These are phyloP conservation scores for Linnemannia hyalina DNA, from an alignment of 192 early-diverging fungal genomes.

Conservation along the genomic window DNA sequence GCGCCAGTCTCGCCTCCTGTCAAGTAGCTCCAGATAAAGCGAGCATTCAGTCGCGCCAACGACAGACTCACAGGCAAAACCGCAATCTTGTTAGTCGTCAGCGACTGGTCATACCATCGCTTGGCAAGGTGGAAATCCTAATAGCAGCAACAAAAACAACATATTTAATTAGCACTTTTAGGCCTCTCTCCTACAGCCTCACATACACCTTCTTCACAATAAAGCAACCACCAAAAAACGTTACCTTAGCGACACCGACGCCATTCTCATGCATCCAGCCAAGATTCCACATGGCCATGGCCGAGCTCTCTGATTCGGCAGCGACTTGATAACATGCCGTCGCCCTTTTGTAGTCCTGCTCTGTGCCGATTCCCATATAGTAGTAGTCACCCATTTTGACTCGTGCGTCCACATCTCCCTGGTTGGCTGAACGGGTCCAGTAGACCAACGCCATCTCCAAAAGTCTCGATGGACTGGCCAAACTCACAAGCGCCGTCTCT, in stretches of 20 bases:
- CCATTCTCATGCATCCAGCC: slow-evolving; percentile 98
- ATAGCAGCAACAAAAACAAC: background rate
- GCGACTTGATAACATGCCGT: slow-evolving; percentile 88
- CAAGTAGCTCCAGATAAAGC: slow-evolving; percentile 76
- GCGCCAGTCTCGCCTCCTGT: slow-evolving; percentile 67
- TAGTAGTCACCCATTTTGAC: slow-evolving; percentile 96
- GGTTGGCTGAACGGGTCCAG: slow-evolving; percentile 96
- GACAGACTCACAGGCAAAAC: slow-evolving; percentile 84
- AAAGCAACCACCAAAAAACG: background rate
- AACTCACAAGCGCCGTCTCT: slow-evolving; percentile 27
- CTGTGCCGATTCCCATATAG: slow-evolving; percentile 84
- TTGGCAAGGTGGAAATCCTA: slow-evolving; percentile 95
- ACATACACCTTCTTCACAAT: background rate
- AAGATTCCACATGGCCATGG: slow-evolving; percentile 96
- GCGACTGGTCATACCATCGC: slow-evolving; percentile 89
- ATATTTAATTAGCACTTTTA: background rate
- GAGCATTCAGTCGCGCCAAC: slow-evolving; percentile 75
- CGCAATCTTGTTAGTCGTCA: slow-evolving; percentile 83
- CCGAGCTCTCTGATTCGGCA: slow-evolving; percentile 78
- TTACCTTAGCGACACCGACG: slow-evolving; percentile 83
- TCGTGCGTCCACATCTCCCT: slow-evolving; percentile 89
- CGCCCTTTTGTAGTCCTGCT: slow-evolving; percentile 77
- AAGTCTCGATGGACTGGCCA: slow-evolving; percentile 50
- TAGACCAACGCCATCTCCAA: slow-evolving; percentile 81
- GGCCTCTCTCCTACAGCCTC: background rate